Conservation (phyloP, 305 asterid genomes). For the Withania somnifera region DNA sequence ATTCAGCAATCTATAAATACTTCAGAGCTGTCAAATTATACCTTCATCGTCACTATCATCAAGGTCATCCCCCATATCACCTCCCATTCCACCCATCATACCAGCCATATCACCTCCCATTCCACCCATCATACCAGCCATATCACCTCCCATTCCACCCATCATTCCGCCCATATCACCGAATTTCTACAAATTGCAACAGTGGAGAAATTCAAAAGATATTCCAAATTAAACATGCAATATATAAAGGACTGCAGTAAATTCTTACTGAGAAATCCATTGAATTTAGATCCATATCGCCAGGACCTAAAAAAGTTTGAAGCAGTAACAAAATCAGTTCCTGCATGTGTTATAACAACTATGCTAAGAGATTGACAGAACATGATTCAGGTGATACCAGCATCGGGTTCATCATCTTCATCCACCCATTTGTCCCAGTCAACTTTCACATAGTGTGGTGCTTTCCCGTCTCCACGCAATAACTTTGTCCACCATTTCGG, state of each 20-base stretch:
- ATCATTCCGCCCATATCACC: slow-evolving; percentile 32
- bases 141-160: slow-evolving; percentile 22
- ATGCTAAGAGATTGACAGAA: neutral
- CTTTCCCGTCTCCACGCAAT: slow-evolving; percentile 57
- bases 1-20: neutral
- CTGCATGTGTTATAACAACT: neutral
- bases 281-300: slow-evolving; percentile 61
- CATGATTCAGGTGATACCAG: neutral
- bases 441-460: slow-evolving; percentile 83
- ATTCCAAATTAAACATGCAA: neutral
- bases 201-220: neutral
- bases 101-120: slow-evolving; percentile 22
- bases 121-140: neutral
- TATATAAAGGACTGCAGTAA: neutral
- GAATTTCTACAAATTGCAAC: slow-evolving; percentile 1
- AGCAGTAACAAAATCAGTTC: neutral
- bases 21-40: slow-evolving; percentile 11
- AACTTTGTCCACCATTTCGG: slow-evolving; percentile 79
- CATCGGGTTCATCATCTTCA: slow-evolving; percentile 74
- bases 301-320: slow-evolving; percentile 33
- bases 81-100: slow-evolving; percentile 1
- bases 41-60: slow-evolving; percentile 91
- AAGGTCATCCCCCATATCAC: slow-evolving; percentile 45
- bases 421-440: slow-evolving; percentile 99
- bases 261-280: slow-evolving; percentile 81